Evolutionary conservation across 208 protist genomes (phyloP), one percentile per base, ranked within the genome.

Genomic region (Acanthamoeba triangularis): DNA sequence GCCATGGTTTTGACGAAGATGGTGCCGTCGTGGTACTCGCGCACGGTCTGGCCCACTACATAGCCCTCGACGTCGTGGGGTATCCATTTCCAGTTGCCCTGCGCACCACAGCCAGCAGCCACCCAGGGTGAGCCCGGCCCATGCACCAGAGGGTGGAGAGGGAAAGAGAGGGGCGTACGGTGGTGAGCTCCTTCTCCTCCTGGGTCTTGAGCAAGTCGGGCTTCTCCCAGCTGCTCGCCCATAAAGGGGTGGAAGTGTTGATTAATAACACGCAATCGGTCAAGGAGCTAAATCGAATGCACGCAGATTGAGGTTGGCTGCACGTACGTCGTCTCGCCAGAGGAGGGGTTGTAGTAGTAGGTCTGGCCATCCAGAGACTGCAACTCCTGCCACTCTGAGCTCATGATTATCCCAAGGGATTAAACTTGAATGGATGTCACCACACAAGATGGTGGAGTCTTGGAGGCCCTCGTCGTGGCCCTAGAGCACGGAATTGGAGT

Each of bases 1-100:
- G 67, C 67, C 23, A 82, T 25, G 35, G 74, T 82, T 28, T 35
- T 41, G 74, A 82, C 74, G 74, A 54, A 54, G 74, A 82, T 82
- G 37, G 74, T 82, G 74, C 74, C 74, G 37, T 82, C 74, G 37
- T 82, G 74, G 74, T 82, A 82, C 37, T 82, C 74, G 20, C 74
- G 74, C 20, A 82, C 41, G 20, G 74, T 82, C 37, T 82, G 74
- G 33, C 74, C 74, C 37, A 82, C 74, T 1, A 82, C 74, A 35
- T 82, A 82, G 14, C 74, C 74, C 20, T 82, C 74, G 35, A 82
- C 74, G 41, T 82, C 74, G 74, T 82, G 74, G 11, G 74, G 74
- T 23, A 82, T 82, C 74, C 74, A 82, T 52, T 82, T 82, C 74
- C 74, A 82, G 37, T 82, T 82, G 37, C 74, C 74, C 74, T 82